Evolutionary conservation across 2,329 filamentous ascomycete species (phyloP).

Genomic region (Colletotrichum musicola): DNA sequence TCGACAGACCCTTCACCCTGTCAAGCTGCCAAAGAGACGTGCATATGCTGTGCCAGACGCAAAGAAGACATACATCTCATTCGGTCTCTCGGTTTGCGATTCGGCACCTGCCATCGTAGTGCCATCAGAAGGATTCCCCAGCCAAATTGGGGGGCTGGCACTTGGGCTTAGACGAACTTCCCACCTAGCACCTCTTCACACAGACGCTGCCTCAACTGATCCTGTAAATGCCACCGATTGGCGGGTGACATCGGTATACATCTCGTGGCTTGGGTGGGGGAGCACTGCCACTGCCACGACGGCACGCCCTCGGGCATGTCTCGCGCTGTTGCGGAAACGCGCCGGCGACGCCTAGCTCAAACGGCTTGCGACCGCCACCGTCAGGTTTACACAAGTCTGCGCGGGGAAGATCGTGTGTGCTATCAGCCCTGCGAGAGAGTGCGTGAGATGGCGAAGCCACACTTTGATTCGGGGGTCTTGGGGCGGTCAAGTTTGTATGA

Average conservation of each 20-base stretch:
- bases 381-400: conserved; percentile 5
- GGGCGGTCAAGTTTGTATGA: not conserved
- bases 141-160: not conserved
- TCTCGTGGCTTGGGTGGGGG: not conserved
- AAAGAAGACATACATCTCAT: not conserved
- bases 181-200: conserved; percentile 2
- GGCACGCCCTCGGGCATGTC: not conserved
- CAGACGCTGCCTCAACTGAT: conserved; percentile 25
- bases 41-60: not conserved
- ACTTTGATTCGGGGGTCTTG: conserved; percentile 1
- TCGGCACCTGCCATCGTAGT: not conserved
- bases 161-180: conserved; percentile 25
- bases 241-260: not conserved
- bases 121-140: not conserved
- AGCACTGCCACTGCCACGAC: not conserved
- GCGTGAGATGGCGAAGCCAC: not conserved
- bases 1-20: not conserved
- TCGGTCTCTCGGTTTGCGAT: not conserved
- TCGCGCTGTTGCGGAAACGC: conserved; percentile 7
- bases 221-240: conserved; percentile 10
- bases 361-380: conserved; percentile 26
- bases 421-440: conserved; percentile 13
- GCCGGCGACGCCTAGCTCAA: conserved; percentile 4
- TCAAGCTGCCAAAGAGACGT: not conserved
- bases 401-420: conserved; percentile 7